Percentiles rank a stretch among this genome's conserved stretches.
Evolutionary conservation across 805 yeast species (phyloP).

Genomic region (Candida michaelii): DNA sequence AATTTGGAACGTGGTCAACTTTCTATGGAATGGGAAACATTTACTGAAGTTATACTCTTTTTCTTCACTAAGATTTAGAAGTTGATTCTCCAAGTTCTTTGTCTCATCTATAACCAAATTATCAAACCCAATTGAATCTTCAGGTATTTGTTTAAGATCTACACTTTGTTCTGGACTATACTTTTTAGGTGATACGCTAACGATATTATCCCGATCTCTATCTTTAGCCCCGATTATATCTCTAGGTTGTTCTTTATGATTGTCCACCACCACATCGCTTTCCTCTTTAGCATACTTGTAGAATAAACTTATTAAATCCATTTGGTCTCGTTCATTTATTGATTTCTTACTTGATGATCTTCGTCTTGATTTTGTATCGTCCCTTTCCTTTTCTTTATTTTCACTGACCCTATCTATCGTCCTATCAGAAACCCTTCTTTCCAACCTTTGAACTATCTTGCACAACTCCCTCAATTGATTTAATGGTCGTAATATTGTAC

Average conservation of each 20-base stretch:
- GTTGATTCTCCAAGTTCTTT: constrained; percentile 7
- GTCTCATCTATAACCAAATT: neutral
- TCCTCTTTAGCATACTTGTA: constrained; percentile 41
- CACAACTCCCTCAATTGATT: constrained; percentile 35
- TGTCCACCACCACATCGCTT: neutral
- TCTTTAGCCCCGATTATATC: too few species aligned
- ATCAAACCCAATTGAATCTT: neutral
- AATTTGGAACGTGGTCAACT: constrained; percentile 50
- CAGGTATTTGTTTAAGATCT: neutral
- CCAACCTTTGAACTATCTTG: constrained; percentile 17
- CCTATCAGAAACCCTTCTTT: neutral
- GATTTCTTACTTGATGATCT: constrained; percentile 26
- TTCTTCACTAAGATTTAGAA: constrained; percentile 27
- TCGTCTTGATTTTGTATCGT: constrained; percentile 13
- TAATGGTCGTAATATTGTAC: constrained; percentile 25
- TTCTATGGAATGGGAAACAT: constrained; percentile 81
- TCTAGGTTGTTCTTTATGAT: neutral
- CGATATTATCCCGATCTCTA: too few species aligned
- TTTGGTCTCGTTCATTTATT: constrained; percentile 18
- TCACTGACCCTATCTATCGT: neutral
- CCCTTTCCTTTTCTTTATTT: too few species aligned
- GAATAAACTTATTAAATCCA: constrained; percentile 37
- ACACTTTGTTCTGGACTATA: constrained; percentile 8
- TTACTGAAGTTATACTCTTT: constrained; percentile 70
- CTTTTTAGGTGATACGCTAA: neutral